Percentiles rank a stretch among this genome's conserved stretches.
Conservation (phyloP, 352 stramenopile genomes). For the Stramenopiles sp. region DNA sequence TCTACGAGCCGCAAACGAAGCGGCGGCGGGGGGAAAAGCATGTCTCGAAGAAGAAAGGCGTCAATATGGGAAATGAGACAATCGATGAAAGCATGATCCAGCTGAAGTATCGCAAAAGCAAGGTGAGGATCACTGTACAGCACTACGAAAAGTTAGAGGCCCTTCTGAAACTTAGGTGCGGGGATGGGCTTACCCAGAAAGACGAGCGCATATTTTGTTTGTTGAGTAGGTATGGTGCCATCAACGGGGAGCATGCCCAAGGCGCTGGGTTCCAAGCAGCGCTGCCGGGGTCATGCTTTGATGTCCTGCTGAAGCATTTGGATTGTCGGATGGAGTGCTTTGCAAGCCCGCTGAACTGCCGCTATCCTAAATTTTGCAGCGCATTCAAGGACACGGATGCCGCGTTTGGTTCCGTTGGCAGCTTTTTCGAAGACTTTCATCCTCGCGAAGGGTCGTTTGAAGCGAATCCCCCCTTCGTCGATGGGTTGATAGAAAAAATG, state of each 20-base stretch:
- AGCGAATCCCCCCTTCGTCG: constrained; percentile 82
- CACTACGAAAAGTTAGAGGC: background rate
- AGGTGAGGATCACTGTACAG: background rate
- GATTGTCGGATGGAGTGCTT: constrained; percentile 78
- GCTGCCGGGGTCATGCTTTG: constrained; percentile 70
- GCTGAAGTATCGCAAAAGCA: background rate
- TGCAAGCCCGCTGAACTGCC: constrained; percentile 74
- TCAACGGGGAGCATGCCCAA: background rate
- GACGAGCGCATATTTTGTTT: background rate
- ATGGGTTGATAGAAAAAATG: constrained; percentile 68
- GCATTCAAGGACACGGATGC: constrained; percentile 61
- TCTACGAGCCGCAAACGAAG: background rate
- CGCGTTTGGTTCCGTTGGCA: constrained; percentile 65
- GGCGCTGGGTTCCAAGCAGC: constrained; percentile 20
- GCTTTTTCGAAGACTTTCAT: constrained; percentile 66
- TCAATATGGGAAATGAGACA: background rate
- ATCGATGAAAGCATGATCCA: constrained; percentile 1
- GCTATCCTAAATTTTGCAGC: constrained; percentile 64
- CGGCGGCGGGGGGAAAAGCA: background rate
- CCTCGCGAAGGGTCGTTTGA: constrained; percentile 65
- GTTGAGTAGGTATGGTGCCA: background rate
- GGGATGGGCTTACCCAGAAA: background rate
- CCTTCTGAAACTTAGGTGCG: background rate
- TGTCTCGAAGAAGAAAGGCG: background rate
- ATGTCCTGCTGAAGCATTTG: constrained; percentile 64